phyloP scores from a whole-genome alignment of 202 grass and related monocot species.

The Cymbopogon flexuosus region DNA sequence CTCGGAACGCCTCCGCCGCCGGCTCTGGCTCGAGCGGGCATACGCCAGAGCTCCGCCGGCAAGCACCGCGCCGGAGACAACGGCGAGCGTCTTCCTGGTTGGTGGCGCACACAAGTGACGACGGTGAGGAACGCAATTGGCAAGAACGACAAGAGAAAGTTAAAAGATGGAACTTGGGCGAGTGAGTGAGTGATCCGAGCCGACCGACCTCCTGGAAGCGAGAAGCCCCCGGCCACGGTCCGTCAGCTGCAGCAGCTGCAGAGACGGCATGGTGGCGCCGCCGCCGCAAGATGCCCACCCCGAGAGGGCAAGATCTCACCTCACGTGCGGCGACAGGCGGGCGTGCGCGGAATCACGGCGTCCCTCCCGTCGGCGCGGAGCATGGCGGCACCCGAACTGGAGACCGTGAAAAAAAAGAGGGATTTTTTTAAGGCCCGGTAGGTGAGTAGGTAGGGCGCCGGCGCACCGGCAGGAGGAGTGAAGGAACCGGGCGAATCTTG shows the following conservation, averaged over 20 bases:
- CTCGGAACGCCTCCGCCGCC: not conserved
- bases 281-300: constrained; percentile 4
- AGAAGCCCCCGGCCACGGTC: constrained; percentile 68
- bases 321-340: not conserved
- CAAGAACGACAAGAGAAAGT: not conserved
- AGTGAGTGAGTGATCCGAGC: not conserved
- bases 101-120: not conserved
- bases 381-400: constrained; percentile 25
- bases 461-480: not conserved
- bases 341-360: not conserved
- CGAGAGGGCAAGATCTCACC: constrained; percentile 25
- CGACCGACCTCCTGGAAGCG: constrained; percentile 46
- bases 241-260: constrained; percentile 77
- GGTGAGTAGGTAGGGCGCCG: not conserved
- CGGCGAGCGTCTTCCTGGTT: constrained; percentile 60
- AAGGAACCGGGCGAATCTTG: no score
- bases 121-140: not conserved
- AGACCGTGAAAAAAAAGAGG: not conserved
- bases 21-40: constrained; percentile 46
- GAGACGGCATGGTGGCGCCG: constrained; percentile 61
- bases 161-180: not conserved
- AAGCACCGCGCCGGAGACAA: constrained; percentile 74
- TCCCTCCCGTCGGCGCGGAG: not conserved
- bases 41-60: constrained; percentile 81
- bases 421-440: not conserved